Conservation (phyloP, 495 filamentous ascomycete genomes). For the Monascus purpureus region DNA sequence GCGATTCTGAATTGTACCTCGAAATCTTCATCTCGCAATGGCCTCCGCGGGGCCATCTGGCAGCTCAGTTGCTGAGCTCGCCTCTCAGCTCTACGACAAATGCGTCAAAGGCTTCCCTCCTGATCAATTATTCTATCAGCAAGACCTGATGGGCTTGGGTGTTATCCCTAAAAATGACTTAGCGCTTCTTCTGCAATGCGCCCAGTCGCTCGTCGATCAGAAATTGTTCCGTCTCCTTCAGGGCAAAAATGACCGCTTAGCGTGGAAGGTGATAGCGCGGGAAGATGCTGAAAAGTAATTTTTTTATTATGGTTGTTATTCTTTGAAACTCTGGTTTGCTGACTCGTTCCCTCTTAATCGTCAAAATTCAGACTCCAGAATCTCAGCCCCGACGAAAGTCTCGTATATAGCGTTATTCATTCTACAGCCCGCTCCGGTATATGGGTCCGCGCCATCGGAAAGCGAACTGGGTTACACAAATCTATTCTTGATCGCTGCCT, state of each 20-base stretch:
- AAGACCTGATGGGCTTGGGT: constrained; percentile 46
- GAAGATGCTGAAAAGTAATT: constrained; percentile 60
- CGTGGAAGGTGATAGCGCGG: constrained; percentile 51
- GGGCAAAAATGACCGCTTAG: constrained; percentile 37
- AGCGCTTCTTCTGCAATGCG: constrained; percentile 40
- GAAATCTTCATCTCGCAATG: constrained; percentile 10
- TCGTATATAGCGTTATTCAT: constrained; percentile 79
- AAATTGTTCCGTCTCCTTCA: constrained; percentile 49
- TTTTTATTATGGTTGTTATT: not conserved
- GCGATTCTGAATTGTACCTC: constrained; percentile 2
- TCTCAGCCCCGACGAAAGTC: constrained; percentile 53
- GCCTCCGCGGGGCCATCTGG: constrained; percentile 20
- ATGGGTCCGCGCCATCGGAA: constrained; percentile 72
- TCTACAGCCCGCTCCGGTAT: constrained; percentile 66
- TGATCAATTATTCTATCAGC: constrained; percentile 47
- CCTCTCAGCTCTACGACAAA: constrained; percentile 30
- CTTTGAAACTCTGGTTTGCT: no score
- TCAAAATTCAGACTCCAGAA: constrained; percentile 53
- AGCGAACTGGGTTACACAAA: constrained; percentile 62
- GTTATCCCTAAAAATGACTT: constrained; percentile 48
- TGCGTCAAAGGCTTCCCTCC: constrained; percentile 25
- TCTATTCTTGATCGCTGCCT: constrained; percentile 59
- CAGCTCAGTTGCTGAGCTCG: constrained; percentile 21
- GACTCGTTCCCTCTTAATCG: no score
- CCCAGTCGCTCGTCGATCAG: constrained; percentile 49